Percentiles rank a stretch among this genome's conserved stretches.
These are phyloP conservation scores for Populus trichocarpa DNA, from an alignment of 441 rosid genomes.

Conservation along the genomic window DNA sequence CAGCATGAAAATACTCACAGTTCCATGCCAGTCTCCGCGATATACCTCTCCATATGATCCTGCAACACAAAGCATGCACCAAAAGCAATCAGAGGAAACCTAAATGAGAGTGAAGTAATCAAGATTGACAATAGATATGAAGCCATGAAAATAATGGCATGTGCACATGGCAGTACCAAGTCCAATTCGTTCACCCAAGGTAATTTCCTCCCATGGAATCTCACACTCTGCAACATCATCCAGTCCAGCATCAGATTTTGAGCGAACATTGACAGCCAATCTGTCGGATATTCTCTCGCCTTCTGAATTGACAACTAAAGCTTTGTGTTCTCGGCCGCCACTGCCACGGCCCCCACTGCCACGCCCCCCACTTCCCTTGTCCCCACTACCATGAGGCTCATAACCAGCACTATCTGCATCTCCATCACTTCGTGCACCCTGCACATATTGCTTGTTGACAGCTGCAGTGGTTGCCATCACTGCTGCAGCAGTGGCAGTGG, in stretches of 20 bases:
- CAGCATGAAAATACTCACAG: slow-evolving; percentile 56
- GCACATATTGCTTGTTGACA: slow-evolving; percentile 67
- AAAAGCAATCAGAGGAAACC: slow-evolving; percentile 3
- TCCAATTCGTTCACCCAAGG: slow-evolving; percentile 95
- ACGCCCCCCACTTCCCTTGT: slow-evolving; percentile 9
- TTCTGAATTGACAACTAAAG: slow-evolving; percentile 41
- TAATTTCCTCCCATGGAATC: slow-evolving; percentile 88
- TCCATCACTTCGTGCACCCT: slow-evolving; percentile 46
- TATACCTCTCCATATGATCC: slow-evolving; percentile 99
- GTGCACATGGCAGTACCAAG: slow-evolving; percentile 60
- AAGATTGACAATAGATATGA: slow-evolving; percentile 6
- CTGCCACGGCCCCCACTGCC: slow-evolving; percentile 30
- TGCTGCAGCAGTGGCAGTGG: slow-evolving; percentile 96
- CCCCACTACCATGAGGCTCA: slow-evolving; percentile 49
- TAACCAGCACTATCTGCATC: slow-evolving; percentile 46
- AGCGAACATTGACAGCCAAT: slow-evolving; percentile 57
- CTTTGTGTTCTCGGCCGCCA: slow-evolving; percentile 43
- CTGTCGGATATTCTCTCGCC: slow-evolving; percentile 64
- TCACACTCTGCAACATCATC: slow-evolving; percentile 93
- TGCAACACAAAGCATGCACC: slow-evolving; percentile 34
- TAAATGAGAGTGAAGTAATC: background rate
- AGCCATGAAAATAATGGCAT: slow-evolving; percentile 22
- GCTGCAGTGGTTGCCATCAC: slow-evolving; percentile 89
- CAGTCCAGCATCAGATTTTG: slow-evolving; percentile 58
- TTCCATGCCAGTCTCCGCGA: slow-evolving; percentile 95